These are phyloP conservation scores for Phaeodactylum tricornutum DNA, from an alignment of 108 stramenopile species.

Conservation along the genomic window DNA sequence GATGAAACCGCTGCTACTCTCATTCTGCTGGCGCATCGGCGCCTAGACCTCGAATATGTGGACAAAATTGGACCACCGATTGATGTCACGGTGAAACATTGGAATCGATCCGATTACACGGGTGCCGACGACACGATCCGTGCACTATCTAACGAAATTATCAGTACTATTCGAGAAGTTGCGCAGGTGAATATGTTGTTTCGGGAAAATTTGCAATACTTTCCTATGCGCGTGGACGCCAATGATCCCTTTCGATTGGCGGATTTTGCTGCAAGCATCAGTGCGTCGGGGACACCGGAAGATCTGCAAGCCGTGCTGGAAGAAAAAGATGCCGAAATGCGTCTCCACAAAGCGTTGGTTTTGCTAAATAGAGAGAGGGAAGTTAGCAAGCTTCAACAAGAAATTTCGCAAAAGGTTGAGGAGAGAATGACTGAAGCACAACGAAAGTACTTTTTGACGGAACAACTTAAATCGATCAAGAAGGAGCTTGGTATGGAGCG, in stretches of 20 bases:
- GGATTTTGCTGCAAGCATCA: conserved; percentile 88
- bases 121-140: conserved; percentile 63
- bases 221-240: conserved; percentile 76
- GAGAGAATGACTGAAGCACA: conserved; percentile 91
- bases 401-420: conserved; percentile 91
- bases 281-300: conserved; percentile 67
- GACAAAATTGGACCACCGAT: conserved; percentile 86
- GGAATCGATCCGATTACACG: conserved; percentile 65
- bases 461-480: conserved; percentile 98
- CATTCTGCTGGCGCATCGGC: conserved; percentile 81
- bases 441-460: conserved; percentile 89
- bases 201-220: conserved; percentile 86
- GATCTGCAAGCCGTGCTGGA: conserved; percentile 92
- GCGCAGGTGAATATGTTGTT: conserved; percentile 89
- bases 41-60: conserved; percentile 66
- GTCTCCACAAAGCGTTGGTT: conserved; percentile 84
- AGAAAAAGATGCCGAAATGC: conserved; percentile 80
- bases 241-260: conserved; percentile 92
- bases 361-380: conserved; percentile 85
- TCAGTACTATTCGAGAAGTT: conserved; percentile 88
- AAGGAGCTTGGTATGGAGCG: conserved; percentile 98
- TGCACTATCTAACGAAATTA: conserved; percentile 91
- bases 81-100: conserved; percentile 82
- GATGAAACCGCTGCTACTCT: conserved; percentile 33
- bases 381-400: conserved; percentile 85